Evolutionary conservation across 352 stramenopile genomes (phyloP).

Genomic region (Thraustotheca clavata): DNA sequence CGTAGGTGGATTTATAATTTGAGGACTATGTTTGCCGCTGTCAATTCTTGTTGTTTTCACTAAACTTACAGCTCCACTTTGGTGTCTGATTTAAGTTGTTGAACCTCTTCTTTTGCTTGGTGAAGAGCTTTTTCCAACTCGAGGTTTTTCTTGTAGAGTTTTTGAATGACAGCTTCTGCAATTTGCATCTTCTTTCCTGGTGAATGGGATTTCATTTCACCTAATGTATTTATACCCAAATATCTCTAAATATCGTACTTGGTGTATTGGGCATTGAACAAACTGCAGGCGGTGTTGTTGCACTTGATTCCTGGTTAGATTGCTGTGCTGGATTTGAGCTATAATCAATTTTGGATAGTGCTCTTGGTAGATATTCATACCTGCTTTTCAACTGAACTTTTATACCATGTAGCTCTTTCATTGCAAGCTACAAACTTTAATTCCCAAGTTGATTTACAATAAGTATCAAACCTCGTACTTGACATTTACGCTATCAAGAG

Average conservation of each 20-base stretch:
- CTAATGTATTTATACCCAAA: no score
- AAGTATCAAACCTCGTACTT: constrained; percentile 38
- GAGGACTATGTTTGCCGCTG: no score
- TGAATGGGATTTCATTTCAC: no score
- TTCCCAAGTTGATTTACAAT: not conserved
- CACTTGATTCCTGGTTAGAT: no score
- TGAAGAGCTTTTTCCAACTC: constrained; percentile 31
- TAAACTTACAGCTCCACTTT: constrained; percentile 22
- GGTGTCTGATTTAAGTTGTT: constrained; percentile 20
- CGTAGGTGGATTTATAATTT: constrained; percentile 24
- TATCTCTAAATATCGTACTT: no score
- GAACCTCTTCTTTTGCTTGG: constrained; percentile 24
- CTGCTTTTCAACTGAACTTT: constrained; percentile 32
- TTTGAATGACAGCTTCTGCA: constrained; percentile 51
- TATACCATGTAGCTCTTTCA: constrained; percentile 43
- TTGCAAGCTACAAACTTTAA: constrained; percentile 30
- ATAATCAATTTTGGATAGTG: no score
- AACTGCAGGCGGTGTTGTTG: no score
- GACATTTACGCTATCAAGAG: constrained; percentile 29
- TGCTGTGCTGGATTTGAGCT: no score
- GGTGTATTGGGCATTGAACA: no score
- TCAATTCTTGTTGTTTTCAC: not conserved
- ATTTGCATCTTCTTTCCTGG: constrained; percentile 38
- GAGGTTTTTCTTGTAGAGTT: constrained; percentile 48
- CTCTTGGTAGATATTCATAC: no score